phyloP scores from a whole-genome alignment of 1,284 basidiomycete genomes.

The Abortiporus biennis region DNA sequence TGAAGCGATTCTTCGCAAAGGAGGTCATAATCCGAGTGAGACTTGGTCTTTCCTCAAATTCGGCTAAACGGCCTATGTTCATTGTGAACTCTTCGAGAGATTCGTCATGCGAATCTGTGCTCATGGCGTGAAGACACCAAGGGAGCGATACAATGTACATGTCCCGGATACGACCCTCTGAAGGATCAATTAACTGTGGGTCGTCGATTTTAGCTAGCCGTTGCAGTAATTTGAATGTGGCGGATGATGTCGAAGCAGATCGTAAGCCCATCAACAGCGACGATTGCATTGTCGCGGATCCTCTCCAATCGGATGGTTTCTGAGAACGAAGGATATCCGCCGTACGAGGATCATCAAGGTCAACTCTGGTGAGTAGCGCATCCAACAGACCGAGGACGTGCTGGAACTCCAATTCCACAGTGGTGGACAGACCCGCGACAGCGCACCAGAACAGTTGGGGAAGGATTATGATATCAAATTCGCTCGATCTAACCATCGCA shows the following conservation, averaged over 20 bases:
- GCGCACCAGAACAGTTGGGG: constrained; percentile 89
- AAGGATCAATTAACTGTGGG: constrained; percentile 66
- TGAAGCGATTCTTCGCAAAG: constrained; percentile 83
- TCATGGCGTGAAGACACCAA: constrained; percentile 83
- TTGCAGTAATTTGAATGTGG: constrained; percentile 69
- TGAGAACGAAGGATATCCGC: constrained; percentile 61
- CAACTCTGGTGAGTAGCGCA: constrained; percentile 64
- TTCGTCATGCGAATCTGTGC: constrained; percentile 56
- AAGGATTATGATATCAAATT: constrained; percentile 55
- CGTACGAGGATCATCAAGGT: constrained; percentile 64
- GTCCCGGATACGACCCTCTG: constrained; percentile 72
- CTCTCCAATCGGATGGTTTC: constrained; percentile 73
- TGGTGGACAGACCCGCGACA: constrained; percentile 78
- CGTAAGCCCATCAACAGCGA: constrained; percentile 79
- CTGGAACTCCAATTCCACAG: constrained; percentile 77
- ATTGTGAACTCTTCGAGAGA: constrained; percentile 67
- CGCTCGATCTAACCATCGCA: constrained; percentile 54
- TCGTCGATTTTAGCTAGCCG: constrained; percentile 60
- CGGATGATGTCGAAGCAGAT: constrained; percentile 66
- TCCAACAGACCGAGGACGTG: constrained; percentile 68
- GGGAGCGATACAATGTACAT: constrained; percentile 84
- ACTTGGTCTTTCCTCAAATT: constrained; percentile 64
- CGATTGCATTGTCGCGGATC: constrained; percentile 62
- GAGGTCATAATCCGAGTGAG: constrained; percentile 86
- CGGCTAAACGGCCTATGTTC: constrained; percentile 71